Percentiles rank a stretch among this genome's conserved stretches.
Evolutionary conservation across 75 land plant genomes (phyloP).

Genomic region (Cryptomeria japonica): DNA sequence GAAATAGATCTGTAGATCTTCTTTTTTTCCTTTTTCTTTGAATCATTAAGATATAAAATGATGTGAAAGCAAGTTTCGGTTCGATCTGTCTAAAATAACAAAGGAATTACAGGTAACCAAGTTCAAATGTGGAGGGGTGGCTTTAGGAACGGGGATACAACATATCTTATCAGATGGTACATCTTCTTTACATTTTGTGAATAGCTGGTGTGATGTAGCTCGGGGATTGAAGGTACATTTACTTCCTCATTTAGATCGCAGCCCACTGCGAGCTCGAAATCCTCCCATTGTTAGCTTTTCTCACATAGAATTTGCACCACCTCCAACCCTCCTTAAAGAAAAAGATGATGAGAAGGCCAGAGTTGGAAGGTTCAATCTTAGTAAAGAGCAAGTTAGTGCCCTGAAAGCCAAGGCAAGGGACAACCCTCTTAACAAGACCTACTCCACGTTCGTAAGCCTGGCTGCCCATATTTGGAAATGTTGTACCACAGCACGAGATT

Average conservation of each 20-base stretch:
- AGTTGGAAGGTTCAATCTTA: slow-evolving; percentile 33
- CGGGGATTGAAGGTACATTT: not conserved
- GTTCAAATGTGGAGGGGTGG: slow-evolving; percentile 11
- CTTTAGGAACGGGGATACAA: not conserved
- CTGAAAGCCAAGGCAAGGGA: slow-evolving; percentile 40
- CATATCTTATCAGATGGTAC: not conserved
- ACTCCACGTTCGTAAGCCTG: slow-evolving; percentile 47
- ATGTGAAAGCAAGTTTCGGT: too few relatives aligned
- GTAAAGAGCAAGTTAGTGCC: slow-evolving; percentile 32
- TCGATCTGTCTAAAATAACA: too few relatives aligned
- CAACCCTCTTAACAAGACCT: not conserved
- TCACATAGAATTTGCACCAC: not conserved
- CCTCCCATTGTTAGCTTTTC: not conserved
- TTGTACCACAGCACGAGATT: too few relatives aligned
- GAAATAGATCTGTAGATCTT: too few relatives aligned
- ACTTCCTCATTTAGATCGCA: not conserved
- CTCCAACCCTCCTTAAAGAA: not conserved
- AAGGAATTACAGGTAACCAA: not conserved
- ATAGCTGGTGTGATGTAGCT: not conserved
- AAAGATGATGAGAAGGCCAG: slow-evolving; percentile 18
- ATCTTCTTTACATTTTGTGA: not conserved
- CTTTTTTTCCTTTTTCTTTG: too few relatives aligned
- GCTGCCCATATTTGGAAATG: slow-evolving; percentile 40
- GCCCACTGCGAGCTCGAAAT: not conserved
- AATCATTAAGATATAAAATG: too few relatives aligned